Evolutionary conservation across 345 rosid species (phyloP), one percentile per base, ranked within the genome.

Genomic region (Iberis pinnata): DNA sequence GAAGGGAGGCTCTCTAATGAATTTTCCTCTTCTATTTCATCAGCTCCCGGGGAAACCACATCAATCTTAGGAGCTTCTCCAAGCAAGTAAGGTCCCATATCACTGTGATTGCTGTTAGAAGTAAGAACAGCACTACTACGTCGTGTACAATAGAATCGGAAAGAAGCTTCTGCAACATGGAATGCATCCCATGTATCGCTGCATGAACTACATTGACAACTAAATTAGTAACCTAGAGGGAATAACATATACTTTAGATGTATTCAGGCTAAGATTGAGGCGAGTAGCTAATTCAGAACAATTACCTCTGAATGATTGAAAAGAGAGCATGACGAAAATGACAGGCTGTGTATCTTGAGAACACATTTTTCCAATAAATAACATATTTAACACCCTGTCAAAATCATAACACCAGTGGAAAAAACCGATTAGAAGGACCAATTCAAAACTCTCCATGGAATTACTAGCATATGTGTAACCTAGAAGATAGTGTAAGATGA

Each of bases 31-130:
- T 63, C 97, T 50, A 81, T 73, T 36, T 49, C 64, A 76, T 80
- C 83, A 12, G 60, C 72, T 71, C 76, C 95, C 0, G 87, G 82
- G 15, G 61, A 54, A 66, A 76, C 43, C 63, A 80, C 68, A 61
- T 86, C 95, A 53, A 85, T 83, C 77, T 77, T 88, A 25, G 95
- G 95, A 64, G 82, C 79, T 26, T 86, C 99, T 41, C 99, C 99
- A n/a, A 88, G 85, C 75, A 93, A 67, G 45, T 31, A 45, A 9
- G 94, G 97, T 17, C 86, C 94, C 35, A 70, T 66, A 71, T 76
- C 73, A 67, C 75, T 80, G 67, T 58, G 73, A 38, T 52, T 46
- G 72, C 39, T 64, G 61, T 73, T 58, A 15, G 79, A 75, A 46
- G 86, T 7, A 58, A 69, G 4, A 4, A 27, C 24, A 35, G 56